Conservation (phyloP, 2,329 filamentous ascomycete species). For the Colletotrichum sp. region DNA sequence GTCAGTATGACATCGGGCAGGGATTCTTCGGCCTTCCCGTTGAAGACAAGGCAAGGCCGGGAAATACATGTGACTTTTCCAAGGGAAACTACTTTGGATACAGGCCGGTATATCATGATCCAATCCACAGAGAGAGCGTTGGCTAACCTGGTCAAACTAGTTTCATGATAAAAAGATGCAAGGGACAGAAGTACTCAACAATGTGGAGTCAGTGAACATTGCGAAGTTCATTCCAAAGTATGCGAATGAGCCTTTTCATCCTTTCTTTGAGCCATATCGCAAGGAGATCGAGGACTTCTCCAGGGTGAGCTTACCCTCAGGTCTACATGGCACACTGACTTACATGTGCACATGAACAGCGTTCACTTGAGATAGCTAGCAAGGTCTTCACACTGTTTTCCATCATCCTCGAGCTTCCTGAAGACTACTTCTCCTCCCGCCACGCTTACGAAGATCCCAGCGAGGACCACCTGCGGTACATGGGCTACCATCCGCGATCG, state of each 20-base stretch:
- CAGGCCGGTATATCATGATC: conserved; percentile 29
- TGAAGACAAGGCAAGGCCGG: conserved; percentile 50
- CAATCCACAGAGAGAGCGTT: no score
- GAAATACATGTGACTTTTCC: conserved; percentile 48
- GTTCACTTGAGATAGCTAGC: conserved; percentile 33
- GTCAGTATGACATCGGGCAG: conserved; percentile 58
- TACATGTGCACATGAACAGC: conserved; percentile 30
- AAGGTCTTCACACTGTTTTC: conserved; percentile 32
- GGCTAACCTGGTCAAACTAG: conserved; percentile 1
- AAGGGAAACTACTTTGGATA: conserved; percentile 56
- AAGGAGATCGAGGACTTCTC: conserved; percentile 56
- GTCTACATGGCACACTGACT: conserved; percentile 34
- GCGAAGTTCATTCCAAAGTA: conserved; percentile 52
- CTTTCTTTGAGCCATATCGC: conserved; percentile 41
- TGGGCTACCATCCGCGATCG: conserved; percentile 54
- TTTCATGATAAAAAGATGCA: conserved; percentile 36
- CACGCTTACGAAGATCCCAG: conserved; percentile 56
- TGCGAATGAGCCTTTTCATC: conserved; percentile 38
- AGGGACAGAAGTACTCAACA: conserved; percentile 41
- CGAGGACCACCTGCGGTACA: conserved; percentile 62
- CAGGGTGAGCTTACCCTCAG: conserved; percentile 38
- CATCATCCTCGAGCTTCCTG: conserved; percentile 60
- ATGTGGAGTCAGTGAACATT: conserved; percentile 59
- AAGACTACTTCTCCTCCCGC: conserved; percentile 55
- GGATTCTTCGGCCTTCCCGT: conserved; percentile 55